phyloP scores from a whole-genome alignment of 768 basidiomycete genomes.

The Mycena epipterygia region DNA sequence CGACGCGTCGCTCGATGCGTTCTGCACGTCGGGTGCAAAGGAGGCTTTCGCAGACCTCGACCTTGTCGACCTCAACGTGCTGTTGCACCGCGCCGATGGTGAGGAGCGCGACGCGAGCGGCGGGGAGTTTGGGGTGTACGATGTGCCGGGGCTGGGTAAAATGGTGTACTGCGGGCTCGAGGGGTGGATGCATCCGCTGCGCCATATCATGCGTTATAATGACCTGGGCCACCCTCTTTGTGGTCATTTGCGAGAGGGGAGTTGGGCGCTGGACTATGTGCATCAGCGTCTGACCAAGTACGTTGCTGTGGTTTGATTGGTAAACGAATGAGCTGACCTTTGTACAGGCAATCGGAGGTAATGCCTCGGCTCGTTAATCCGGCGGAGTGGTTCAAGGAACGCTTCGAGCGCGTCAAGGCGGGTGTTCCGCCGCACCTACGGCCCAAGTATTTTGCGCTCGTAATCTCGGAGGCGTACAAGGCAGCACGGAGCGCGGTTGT shows the following conservation, averaged over 20 bases:
- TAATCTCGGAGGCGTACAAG: constrained; percentile 93
- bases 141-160: constrained; percentile 80
- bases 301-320: constrained; percentile 47
- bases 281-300: constrained; percentile 77
- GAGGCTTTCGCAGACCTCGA: constrained; percentile 81
- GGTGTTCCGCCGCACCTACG: constrained; percentile 88
- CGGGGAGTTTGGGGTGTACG: constrained; percentile 86
- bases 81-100: constrained; percentile 88
- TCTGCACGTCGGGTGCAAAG: constrained; percentile 79
- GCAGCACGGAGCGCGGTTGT: constrained; percentile 86
- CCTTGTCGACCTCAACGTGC: constrained; percentile 89
- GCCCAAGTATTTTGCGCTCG: constrained; percentile 96
- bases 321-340: constrained; percentile 27
- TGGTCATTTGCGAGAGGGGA: constrained; percentile 86
- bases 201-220: constrained; percentile 88
- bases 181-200: constrained; percentile 95
- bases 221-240: constrained; percentile 95
- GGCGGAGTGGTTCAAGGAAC: constrained; percentile 87
- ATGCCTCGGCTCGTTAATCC: constrained; percentile 81
- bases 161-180: constrained; percentile 95
- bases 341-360: constrained; percentile 65
- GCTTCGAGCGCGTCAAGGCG: constrained; percentile 85
- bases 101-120: constrained; percentile 93
- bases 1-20: constrained; percentile 77
- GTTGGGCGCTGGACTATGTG: constrained; percentile 95